Evolutionary conservation across 352 stramenopile genomes (phyloP).

Genomic region (Phytophthora multivora): DNA sequence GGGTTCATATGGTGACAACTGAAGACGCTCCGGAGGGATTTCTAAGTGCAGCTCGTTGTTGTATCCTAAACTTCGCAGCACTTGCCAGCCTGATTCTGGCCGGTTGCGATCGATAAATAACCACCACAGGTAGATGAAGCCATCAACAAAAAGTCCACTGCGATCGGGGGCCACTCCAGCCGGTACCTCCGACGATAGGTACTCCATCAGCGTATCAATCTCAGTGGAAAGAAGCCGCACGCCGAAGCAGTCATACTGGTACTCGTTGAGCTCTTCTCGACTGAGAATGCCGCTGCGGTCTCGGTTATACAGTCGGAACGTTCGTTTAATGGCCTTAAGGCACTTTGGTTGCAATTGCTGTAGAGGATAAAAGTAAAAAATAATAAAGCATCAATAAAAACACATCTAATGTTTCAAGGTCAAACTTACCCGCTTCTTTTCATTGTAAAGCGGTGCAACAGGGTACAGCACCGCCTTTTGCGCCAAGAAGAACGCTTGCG

Average conservation of each 20-base stretch:
- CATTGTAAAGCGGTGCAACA: conserved; percentile 87
- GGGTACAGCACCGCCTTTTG: conserved; percentile 92
- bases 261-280: conserved; percentile 88
- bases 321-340: conserved; percentile 85
- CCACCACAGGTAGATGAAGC: conserved; percentile 86
- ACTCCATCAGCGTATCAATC: conserved; percentile 89
- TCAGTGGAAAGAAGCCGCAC: conserved; percentile 79
- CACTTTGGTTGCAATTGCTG: conserved; percentile 84
- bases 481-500: conserved; percentile 87
- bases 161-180: conserved; percentile 71
- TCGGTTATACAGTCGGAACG: conserved; percentile 86
- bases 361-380: not conserved
- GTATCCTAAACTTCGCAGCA: conserved; percentile 82
- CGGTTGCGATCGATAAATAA: conserved; percentile 90
- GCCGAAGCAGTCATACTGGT: conserved; percentile 89
- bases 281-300: conserved; percentile 83
- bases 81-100: conserved; percentile 89
- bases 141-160: conserved; percentile 71
- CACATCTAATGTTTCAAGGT: not conserved
- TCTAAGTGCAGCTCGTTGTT: conserved; percentile 81
- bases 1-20: conserved; percentile 58
- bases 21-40: conserved; percentile 69
- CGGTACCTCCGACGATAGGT: conserved; percentile 66
- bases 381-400: not conserved
- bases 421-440: conserved; percentile 72